Percentiles rank a stretch among this genome's conserved stretches.
Conservation (phyloP, 2,329 filamentous ascomycete genomes). For the Moelleriella libera region DNA sequence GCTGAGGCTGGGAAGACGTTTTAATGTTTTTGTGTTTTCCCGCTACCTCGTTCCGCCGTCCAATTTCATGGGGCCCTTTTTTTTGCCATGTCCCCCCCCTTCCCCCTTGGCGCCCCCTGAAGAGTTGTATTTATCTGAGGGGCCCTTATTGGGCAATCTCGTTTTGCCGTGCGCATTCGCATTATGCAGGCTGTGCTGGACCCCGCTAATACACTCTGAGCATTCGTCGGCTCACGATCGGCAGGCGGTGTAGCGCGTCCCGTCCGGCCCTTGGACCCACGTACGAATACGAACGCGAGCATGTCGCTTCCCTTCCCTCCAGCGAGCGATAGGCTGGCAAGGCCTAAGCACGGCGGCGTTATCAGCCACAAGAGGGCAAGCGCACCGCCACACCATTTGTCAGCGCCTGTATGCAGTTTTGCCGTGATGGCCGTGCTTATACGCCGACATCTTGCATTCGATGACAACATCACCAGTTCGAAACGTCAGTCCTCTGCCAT, state of each 20-base stretch:
- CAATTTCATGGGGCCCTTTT: no score
- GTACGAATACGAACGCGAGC: slow-evolving; percentile 9
- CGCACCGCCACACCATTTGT: not conserved
- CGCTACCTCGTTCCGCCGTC: no score
- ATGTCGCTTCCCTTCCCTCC: not conserved
- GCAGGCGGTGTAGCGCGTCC: no score
- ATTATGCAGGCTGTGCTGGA: no score
- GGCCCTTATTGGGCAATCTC: slow-evolving; percentile 5
- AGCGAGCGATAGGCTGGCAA: no score
- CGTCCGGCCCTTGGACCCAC: no score
- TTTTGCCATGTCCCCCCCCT: no score
- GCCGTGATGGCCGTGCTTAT: not conserved
- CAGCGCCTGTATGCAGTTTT: not conserved
- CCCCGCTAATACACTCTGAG: no score
- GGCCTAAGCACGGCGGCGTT: no score
- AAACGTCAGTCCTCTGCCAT: slow-evolving; percentile 26
- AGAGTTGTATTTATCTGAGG: not conserved
- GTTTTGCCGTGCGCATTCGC: not conserved
- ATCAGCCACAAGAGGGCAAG: not conserved
- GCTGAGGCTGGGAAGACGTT: no score
- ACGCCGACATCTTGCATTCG: not conserved
- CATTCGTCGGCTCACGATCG: no score
- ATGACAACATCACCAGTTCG: slow-evolving; percentile 8
- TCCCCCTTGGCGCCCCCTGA: slow-evolving; percentile 3
- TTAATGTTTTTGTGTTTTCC: no score